Percentiles rank a stretch among this genome's conserved stretches.
Evolutionary conservation across 306 rosid genomes (phyloP).

Genomic region (Acmispon strigosus): DNA sequence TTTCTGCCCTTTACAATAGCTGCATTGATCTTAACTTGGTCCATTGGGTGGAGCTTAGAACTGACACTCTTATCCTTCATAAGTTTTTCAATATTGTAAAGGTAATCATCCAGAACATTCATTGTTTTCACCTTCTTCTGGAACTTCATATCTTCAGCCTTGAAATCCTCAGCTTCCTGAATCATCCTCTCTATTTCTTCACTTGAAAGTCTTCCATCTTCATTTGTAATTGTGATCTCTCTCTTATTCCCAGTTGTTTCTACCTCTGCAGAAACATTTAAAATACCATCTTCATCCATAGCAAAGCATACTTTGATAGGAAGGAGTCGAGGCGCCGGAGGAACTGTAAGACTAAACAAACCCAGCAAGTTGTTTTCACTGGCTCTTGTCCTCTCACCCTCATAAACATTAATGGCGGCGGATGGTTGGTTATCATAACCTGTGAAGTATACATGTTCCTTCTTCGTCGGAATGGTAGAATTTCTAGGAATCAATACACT

Average conservation of each 20-base stretch:
- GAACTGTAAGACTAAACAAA: conserved; percentile 6
- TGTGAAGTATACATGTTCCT: background rate
- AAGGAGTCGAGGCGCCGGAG: conserved; percentile 35
- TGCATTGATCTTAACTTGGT: background rate
- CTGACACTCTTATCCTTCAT: background rate
- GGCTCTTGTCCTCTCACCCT: conserved; percentile 44
- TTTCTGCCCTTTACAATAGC: background rate
- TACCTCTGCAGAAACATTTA: conserved; percentile 35
- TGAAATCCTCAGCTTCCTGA: conserved; percentile 35
- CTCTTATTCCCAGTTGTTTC: conserved; percentile 16
- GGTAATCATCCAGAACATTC: conserved; percentile 31
- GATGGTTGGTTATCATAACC: background rate
- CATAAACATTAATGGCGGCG: conserved; percentile 19
- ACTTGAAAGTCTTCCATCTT: conserved; percentile 25
- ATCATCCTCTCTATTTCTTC: conserved; percentile 35
- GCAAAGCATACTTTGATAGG: conserved; percentile 29
- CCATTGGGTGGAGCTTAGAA: background rate
- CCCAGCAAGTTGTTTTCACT: conserved; percentile 42
- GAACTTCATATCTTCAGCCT: conserved; percentile 29
- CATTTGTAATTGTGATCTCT: conserved; percentile 33
- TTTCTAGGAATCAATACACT: no score
- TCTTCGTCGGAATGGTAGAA: no score
- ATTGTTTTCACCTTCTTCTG: conserved; percentile 27
- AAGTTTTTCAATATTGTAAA: conserved; percentile 30
- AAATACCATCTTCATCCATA: conserved; percentile 40